Conservation (phyloP, 2,329 filamentous ascomycete species). For the Xylogone sp. region DNA sequence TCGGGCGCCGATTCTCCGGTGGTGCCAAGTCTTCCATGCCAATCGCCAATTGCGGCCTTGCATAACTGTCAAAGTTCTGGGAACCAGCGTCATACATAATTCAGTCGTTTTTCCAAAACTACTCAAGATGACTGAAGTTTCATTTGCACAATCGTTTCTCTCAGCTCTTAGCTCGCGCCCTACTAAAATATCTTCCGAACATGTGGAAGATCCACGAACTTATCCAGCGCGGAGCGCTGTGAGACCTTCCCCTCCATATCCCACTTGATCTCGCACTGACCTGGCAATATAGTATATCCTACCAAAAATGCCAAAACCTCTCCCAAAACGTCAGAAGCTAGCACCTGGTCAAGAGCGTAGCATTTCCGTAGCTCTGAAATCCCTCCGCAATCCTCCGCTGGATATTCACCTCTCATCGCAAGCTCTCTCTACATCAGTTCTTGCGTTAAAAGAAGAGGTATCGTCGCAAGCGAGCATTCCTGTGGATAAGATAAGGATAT, state of each 20-base stretch:
- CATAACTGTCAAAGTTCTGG: neutral
- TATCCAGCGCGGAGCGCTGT: slow-evolving; percentile 77
- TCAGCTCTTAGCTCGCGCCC: slow-evolving; percentile 73
- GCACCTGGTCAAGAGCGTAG: slow-evolving; percentile 51
- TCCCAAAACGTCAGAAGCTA: slow-evolving; percentile 40
- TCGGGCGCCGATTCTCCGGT: neutral
- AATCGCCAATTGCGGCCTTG: neutral
- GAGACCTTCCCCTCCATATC: slow-evolving; percentile 28
- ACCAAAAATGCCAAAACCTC: slow-evolving; percentile 59
- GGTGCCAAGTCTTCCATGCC: neutral
- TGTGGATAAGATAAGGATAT: slow-evolving; percentile 77
- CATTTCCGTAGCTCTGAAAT: slow-evolving; percentile 63
- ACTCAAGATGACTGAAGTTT: slow-evolving; percentile 69
- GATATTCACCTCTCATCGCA: slow-evolving; percentile 63
- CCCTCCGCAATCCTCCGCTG: slow-evolving; percentile 70
- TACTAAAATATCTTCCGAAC: slow-evolving; percentile 78
- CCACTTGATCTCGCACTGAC: neutral
- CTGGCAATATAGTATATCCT: slow-evolving; percentile 58
- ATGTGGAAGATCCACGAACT: slow-evolving; percentile 80
- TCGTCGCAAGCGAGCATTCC: slow-evolving; percentile 58
- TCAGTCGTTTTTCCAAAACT: neutral
- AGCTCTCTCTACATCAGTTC: slow-evolving; percentile 66
- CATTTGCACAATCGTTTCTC: slow-evolving; percentile 83
- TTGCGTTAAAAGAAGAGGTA: slow-evolving; percentile 73
- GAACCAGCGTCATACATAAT: neutral